Percentiles rank a stretch among this genome's conserved stretches.
Conservation (phyloP, 257 asterid species). For the Agastache rugosa region DNA sequence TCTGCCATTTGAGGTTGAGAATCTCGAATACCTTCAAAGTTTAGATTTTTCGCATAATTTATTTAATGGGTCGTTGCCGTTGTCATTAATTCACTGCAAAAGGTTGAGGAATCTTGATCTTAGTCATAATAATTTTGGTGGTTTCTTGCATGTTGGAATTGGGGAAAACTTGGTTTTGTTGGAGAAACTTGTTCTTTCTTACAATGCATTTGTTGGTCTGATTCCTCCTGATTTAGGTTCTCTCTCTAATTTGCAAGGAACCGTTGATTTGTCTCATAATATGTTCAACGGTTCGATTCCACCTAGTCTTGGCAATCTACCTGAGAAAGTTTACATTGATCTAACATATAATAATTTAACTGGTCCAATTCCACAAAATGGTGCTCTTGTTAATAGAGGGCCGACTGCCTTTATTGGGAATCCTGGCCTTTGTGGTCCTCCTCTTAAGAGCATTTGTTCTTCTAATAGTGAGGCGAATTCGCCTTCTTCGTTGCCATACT, state of each 20-base stretch:
- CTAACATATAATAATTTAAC: conserved; percentile 68
- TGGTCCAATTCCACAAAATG: conserved; percentile 94
- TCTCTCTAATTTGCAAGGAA: conserved; percentile 70
- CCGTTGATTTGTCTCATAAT: conserved; percentile 84
- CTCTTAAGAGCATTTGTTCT: conserved; percentile 72
- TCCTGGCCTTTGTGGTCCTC: conserved; percentile 90
- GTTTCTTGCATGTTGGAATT: conserved; percentile 63
- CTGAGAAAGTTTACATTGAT: conserved; percentile 92
- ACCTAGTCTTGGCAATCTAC: conserved; percentile 76
- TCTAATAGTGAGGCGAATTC: conserved; percentile 50
- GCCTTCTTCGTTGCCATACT: conserved; percentile 60
- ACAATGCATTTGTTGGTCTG: conserved; percentile 61
- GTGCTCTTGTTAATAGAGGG: conserved; percentile 85
- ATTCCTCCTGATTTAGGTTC: conserved; percentile 75
- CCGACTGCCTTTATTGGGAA: conserved; percentile 97
- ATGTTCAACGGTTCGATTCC: conserved; percentile 77
- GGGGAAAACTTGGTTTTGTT: conserved; percentile 65
- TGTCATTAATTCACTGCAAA: conserved; percentile 58
- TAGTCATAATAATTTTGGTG: conserved; percentile 63
- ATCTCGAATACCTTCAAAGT: conserved; percentile 62
- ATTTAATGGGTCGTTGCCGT: conserved; percentile 73
- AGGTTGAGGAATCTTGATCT: conserved; percentile 65
- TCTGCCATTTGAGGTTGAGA: conserved; percentile 71
- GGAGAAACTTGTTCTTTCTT: conserved; percentile 70
- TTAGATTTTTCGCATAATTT: conserved; percentile 73